Conservation (phyloP, 139 green algal species). For the Yamagishiella unicocca region DNA sequence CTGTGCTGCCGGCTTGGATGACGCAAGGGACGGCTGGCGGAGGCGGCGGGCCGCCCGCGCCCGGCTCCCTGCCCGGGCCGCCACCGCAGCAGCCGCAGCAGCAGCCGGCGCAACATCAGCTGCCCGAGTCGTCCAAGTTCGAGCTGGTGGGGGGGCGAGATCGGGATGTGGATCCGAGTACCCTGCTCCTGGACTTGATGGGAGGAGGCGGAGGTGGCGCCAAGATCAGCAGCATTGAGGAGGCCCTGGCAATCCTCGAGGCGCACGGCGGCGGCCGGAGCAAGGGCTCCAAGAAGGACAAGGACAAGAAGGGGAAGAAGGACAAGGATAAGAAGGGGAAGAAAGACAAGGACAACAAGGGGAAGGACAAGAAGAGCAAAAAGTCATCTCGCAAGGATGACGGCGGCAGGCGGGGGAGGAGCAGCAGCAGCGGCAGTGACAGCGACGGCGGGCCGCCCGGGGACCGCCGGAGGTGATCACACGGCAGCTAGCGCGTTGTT, state of each 20-base stretch:
- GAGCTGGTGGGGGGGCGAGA: background rate
- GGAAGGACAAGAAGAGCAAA: constrained; percentile 22
- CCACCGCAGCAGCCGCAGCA: background rate
- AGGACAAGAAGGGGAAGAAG: constrained; percentile 39
- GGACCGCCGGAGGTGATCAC: background rate
- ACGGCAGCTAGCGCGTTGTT: too few relatives aligned
- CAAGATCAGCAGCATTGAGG: constrained; percentile 44
- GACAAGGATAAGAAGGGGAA: constrained; percentile 37
- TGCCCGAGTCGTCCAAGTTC: background rate
- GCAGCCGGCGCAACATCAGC: background rate
- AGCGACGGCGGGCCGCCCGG: background rate
- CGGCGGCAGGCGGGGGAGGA: background rate
- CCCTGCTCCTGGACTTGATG: constrained; percentile 28
- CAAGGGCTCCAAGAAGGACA: constrained; percentile 33
- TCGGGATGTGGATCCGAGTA: constrained; percentile 8
- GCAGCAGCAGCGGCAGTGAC: constrained; percentile 36
- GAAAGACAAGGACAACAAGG: constrained; percentile 35
- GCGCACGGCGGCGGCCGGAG: constrained; percentile 6
- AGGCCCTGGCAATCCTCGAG: constrained; percentile 58
- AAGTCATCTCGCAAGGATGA: background rate
- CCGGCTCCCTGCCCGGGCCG: background rate
- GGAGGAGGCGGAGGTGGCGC: background rate
- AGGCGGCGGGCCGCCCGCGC: background rate
- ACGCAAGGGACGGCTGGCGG: constrained; percentile 1
- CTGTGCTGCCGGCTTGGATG: constrained; percentile 61